Evolutionary conservation across 2,329 filamentous ascomycete species (phyloP).

Genomic region (Aschersonia sp.): DNA sequence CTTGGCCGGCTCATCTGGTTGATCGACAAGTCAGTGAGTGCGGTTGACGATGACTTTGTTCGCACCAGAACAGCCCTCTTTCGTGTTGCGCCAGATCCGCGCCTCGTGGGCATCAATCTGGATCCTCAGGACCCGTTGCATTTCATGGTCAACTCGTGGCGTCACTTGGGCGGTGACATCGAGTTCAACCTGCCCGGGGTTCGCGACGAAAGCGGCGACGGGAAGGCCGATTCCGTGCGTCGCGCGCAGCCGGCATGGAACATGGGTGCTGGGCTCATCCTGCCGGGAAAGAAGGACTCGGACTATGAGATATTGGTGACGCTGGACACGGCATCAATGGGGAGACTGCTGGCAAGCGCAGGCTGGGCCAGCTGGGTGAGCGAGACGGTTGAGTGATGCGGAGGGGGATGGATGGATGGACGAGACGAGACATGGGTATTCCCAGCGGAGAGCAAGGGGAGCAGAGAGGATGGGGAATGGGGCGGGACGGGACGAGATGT

Average conservation of each 20-base stretch:
- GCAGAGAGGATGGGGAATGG: too few species aligned
- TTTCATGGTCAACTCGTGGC: conserved; percentile 30
- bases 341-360: conserved; percentile 9
- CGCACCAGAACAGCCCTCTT: conserved; percentile 21
- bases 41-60: conserved; percentile 26
- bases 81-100: conserved; percentile 21
- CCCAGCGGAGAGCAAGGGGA: too few species aligned
- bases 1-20: conserved; percentile 15
- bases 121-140: conserved; percentile 24
- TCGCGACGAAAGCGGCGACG: neutral
- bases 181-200: conserved; percentile 18
- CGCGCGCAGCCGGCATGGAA: conserved; percentile 15
- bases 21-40: conserved; percentile 11
- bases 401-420: neutral
- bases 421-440: neutral
- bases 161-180: conserved; percentile 26
- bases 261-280: conserved; percentile 16
- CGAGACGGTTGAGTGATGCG: conserved; percentile 1
- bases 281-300: conserved; percentile 13
- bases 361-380: conserved; percentile 16
- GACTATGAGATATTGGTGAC: conserved; percentile 17
- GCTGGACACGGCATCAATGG: conserved; percentile 15
- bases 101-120: conserved; percentile 22
- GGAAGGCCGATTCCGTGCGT: conserved; percentile 15
- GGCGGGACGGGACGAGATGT: too few species aligned